These are phyloP conservation scores for Peniophora sp. DNA, from an alignment of 1,284 basidiomycete species.

Conservation along the genomic window DNA sequence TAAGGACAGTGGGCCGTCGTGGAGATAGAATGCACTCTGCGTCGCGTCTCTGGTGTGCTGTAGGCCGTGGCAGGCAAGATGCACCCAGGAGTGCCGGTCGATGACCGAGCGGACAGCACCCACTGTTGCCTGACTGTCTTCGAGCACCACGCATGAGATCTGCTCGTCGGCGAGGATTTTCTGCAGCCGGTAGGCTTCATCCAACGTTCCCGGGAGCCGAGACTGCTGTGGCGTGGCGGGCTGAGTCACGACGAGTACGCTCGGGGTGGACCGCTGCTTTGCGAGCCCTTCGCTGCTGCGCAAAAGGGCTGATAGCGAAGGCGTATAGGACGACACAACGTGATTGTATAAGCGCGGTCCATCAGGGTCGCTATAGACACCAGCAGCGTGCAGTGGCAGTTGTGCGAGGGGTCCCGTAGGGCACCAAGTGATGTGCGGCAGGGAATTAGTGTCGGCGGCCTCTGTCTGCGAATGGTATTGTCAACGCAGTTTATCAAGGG, in stretches of 20 bases:
- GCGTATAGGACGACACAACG: slow-evolving; percentile 16
- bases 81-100: slow-evolving; percentile 7
- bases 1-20: too few species aligned
- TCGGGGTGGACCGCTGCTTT: background rate
- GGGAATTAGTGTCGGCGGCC: background rate
- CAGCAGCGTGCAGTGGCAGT: slow-evolving; percentile 18
- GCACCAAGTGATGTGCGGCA: slow-evolving; percentile 15
- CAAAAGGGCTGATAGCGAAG: slow-evolving; percentile 8
- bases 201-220: background rate
- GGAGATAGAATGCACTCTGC: too few species aligned
- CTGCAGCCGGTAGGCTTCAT: background rate
- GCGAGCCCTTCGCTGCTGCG: background rate
- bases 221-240: background rate
- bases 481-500: background rate
- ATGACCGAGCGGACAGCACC: too few species aligned
- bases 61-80: slow-evolving; percentile 19
- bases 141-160: too few species aligned
- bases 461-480: background rate
- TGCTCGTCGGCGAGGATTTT: too few species aligned
- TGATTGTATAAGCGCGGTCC: slow-evolving; percentile 6
- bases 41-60: too few species aligned
- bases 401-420: slow-evolving; percentile 15
- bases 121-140: too few species aligned
- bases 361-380: slow-evolving; percentile 5
- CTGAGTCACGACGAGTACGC: slow-evolving; percentile 2